Base-by-base conservation (phyloP, 164 flowering plant genomes). In the grape (Vitis vinifera) region DNA sequence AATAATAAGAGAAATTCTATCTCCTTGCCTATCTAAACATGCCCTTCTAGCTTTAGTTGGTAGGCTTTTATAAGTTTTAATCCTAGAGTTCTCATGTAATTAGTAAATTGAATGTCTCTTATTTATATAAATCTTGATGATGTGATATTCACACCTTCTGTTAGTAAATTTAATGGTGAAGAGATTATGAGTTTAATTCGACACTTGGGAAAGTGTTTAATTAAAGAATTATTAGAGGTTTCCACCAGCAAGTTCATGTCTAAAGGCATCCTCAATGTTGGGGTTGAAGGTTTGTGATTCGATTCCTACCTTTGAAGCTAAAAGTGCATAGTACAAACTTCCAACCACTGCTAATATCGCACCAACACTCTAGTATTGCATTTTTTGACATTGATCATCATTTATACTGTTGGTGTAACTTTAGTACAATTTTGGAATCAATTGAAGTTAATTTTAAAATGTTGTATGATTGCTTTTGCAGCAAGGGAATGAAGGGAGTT, bases 201-300 rank as follows among this genome's bases (percentile, higher is more conserved):
- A 69, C 93, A 95, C 63, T 65, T 93, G 60, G 85, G 83, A 15
- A 95, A 93, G 75, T 95, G 98, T 98, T 60, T 93, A 82, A 88
- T 60, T 93, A 82, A 88, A 73, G 70, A 91, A 95, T 74, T 95
- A 87, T 67, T 87, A 89, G 74, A 91, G 78, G 80, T 91, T 95
- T 77, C 98, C 98, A 37, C 85, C 85, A 68, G 94, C 84, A 2
- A 75, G 50, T 37, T 85, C 89, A 0, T 90, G 93, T 74, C 80
- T 84, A 0, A 70, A 76, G 58, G 91, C 86, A 2, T 75, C 78
- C 3, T 71, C 75, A 7, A 17, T 27, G 44, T 64, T 85, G 69
- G 89, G 86, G 16, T 77, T 88, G 77, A 81, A 76, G 56, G 84
- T 77, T 53, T 89, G 92, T 75, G 82, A 84, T 29, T 91, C 89